These are phyloP conservation scores for Candida freyschussii DNA, from an alignment of 1,139 yeast genomes.

Conservation along the genomic window DNA sequence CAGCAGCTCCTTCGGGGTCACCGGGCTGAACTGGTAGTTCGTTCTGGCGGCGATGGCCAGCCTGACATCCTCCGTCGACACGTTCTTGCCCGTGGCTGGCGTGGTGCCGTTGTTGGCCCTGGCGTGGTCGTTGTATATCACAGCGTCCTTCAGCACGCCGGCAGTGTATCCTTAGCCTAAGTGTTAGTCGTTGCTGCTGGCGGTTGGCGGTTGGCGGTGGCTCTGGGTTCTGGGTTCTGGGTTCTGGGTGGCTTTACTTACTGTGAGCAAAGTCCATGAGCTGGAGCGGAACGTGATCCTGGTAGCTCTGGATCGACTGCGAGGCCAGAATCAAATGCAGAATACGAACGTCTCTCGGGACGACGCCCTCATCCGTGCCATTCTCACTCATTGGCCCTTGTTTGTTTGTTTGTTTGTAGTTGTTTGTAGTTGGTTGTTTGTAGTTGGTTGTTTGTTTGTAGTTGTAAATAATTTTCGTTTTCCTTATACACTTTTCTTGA, in stretches of 20 bases:
- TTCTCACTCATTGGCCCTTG: conserved; percentile 1
- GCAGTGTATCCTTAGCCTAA: conserved; percentile 83
- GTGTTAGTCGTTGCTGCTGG: too few relatives aligned
- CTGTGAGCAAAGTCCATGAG: conserved; percentile 93
- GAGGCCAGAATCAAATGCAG: conserved; percentile 89
- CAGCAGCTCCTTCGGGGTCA: conserved; percentile 82
- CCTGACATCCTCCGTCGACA: conserved; percentile 85
- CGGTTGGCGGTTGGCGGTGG: too few relatives aligned
- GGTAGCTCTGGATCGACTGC: conserved; percentile 87
- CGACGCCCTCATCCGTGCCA: conserved; percentile 27
- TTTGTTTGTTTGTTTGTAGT: background rate
- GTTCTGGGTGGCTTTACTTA: too few relatives aligned
- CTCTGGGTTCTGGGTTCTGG: too few relatives aligned
- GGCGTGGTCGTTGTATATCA: conserved; percentile 81
- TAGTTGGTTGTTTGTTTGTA: background rate
- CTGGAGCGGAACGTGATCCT: conserved; percentile 92
- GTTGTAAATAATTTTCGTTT: too few relatives aligned
- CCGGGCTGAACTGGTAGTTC: conserved; percentile 90
- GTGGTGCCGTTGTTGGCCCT: conserved; percentile 36
- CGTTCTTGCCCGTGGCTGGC: conserved; percentile 34
- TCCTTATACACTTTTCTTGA: too few relatives aligned
- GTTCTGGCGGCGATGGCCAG: conserved; percentile 91
- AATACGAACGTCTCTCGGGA: conserved; percentile 88
- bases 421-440: background rate
- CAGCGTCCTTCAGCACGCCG: conserved; percentile 83